These are phyloP conservation scores for Nicotiana rustica DNA, from an alignment of 305 asterid species.

Conservation along the genomic window DNA sequence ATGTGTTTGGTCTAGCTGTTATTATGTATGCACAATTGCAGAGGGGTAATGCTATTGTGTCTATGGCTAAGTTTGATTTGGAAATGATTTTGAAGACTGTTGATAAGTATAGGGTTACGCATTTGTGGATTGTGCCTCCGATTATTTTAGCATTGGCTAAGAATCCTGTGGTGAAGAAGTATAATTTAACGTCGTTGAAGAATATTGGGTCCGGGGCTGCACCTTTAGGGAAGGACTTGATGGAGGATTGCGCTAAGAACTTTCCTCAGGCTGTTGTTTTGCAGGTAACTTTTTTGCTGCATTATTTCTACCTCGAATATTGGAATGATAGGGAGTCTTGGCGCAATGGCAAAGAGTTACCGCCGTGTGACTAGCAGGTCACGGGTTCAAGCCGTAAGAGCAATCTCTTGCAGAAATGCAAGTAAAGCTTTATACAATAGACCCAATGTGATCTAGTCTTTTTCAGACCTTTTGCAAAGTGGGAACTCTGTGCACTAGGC, in stretches of 20 bases:
- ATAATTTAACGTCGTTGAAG: conserved; percentile 67
- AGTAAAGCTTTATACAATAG: not conserved
- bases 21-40: conserved; percentile 82
- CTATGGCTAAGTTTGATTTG: conserved; percentile 77
- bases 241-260: conserved; percentile 91
- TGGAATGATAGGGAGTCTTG: not conserved
- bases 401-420: not conserved
- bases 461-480: not conserved
- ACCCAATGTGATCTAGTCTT: not conserved
- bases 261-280: conserved; percentile 71
- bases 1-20: conserved; percentile 84
- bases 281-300: conserved; percentile 56
- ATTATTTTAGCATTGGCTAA: conserved; percentile 81
- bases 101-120: conserved; percentile 68
- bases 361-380: not conserved
- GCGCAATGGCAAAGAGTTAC: not conserved
- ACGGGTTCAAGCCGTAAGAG: not conserved
- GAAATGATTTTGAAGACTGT: conserved; percentile 65
- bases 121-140: conserved; percentile 92
- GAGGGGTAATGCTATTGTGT: conserved; percentile 76
- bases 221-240: conserved; percentile 85
- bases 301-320: conserved; percentile 24
- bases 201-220: conserved; percentile 96
- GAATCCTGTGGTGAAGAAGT: conserved; percentile 58
- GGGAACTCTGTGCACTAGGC: not conserved